Evolutionary conservation across 2,329 filamentous ascomycete genomes (phyloP).

Genomic region (Fusarium sublunatum): DNA sequence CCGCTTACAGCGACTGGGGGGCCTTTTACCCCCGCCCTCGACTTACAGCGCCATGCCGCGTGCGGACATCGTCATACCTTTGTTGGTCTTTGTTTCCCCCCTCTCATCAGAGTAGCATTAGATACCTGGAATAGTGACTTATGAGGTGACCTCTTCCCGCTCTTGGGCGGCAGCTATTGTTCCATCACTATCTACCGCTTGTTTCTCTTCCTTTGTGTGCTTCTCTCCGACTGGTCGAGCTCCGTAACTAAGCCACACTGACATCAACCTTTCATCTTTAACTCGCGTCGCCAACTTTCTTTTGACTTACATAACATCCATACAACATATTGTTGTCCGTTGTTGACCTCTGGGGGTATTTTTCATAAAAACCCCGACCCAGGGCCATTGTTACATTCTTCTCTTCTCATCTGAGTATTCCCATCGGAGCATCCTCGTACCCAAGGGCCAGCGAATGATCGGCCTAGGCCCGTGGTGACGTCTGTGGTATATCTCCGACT

Average conservation of each 20-base stretch:
- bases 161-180: neutral
- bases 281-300: conserved; percentile 5
- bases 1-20: conserved; percentile 26
- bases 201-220: conserved; percentile 10
- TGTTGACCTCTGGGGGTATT: neutral
- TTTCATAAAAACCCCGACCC: conserved; percentile 13
- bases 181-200: conserved; percentile 1
- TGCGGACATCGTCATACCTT: conserved; percentile 28
- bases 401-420: conserved; percentile 2
- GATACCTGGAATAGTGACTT: conserved; percentile 13
- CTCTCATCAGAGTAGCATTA: conserved; percentile 23
- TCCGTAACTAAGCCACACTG: conserved; percentile 34
- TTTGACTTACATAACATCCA: conserved; percentile 19
- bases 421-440: conserved; percentile 7
- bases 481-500: conserved; percentile 41
- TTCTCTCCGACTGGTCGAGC: conserved; percentile 8
- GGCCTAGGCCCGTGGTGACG: conserved; percentile 36
- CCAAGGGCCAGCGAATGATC: conserved; percentile 23
- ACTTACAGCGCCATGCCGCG: conserved; percentile 36
- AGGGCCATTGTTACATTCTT: conserved; percentile 8
- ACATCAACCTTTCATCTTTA: conserved; percentile 24
- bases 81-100: conserved; percentile 13
- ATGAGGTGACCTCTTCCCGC: conserved; percentile 30
- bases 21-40: conserved; percentile 20
- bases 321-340: conserved; percentile 9